A percentile compares a stretch with the other conserved stretches of the same genome.
These are phyloP conservation scores for Russula olivacea DNA, from an alignment of 768 basidiomycete species.

Conservation along the genomic window DNA sequence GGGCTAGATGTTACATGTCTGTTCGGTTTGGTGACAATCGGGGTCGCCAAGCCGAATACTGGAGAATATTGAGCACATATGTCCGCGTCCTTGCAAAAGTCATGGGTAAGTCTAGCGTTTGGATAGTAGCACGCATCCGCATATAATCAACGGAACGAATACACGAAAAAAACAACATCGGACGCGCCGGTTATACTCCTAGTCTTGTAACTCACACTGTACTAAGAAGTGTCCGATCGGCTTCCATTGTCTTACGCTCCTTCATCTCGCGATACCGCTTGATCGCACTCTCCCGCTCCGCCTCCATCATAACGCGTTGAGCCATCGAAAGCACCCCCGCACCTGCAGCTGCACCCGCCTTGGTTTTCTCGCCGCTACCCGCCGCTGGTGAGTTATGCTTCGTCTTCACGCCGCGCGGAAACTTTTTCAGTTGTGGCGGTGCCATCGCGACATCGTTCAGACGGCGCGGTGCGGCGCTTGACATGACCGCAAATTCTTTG, in stretches of 20 bases:
- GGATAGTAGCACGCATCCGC: too few relatives aligned
- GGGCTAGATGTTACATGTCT: too few relatives aligned
- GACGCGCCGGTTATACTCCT: too few relatives aligned
- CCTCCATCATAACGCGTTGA: conserved; percentile 71
- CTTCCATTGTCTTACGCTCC: conserved; percentile 35
- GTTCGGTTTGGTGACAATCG: too few relatives aligned
- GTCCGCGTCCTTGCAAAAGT: too few relatives aligned
- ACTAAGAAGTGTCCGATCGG: neutral
- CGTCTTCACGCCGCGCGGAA: conserved; percentile 44
- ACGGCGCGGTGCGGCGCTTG: conserved; percentile 54
- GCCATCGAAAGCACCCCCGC: conserved; percentile 61
- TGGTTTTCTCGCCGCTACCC: neutral
- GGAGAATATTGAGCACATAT: too few relatives aligned
- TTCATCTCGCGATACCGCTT: conserved; percentile 64
- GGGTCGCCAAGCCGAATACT: too few relatives aligned
- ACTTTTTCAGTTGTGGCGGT: conserved; percentile 55
- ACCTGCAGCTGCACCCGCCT: conserved; percentile 13
- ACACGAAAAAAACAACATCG: too few relatives aligned
- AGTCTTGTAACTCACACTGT: neutral
- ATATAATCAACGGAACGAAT: too few relatives aligned
- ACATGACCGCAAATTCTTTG: conserved; percentile 46
- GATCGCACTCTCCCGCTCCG: conserved; percentile 65
- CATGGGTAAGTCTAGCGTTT: too few relatives aligned
- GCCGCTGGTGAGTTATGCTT: neutral
- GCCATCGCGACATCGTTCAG: conserved; percentile 68